A percentile compares a stretch with the other conserved stretches of the same genome.
phyloP scores from a whole-genome alignment of 1,284 basidiomycete species.

The Puccinia horiana region DNA sequence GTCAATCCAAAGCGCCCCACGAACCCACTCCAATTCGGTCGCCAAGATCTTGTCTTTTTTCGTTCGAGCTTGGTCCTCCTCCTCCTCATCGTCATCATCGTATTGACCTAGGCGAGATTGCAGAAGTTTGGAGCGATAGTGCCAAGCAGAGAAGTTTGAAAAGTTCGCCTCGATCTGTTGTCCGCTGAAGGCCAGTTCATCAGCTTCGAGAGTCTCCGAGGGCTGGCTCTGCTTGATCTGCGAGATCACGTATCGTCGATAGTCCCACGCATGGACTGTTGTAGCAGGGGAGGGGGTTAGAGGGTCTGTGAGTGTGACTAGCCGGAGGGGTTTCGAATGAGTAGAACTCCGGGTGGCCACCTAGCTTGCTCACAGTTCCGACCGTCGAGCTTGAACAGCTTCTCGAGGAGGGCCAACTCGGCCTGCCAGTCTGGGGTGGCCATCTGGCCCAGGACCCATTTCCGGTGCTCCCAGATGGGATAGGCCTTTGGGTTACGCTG shows the following conservation, averaged over 20 bases:
- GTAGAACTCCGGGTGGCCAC: neutral
- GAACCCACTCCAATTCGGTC: slow-evolving; percentile 84
- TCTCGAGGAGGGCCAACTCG: slow-evolving; percentile 81
- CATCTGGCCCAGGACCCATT: slow-evolving; percentile 84
- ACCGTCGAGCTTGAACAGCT: slow-evolving; percentile 81
- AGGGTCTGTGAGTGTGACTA: neutral
- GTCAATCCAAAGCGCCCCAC: slow-evolving; percentile 94
- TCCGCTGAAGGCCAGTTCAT: slow-evolving; percentile 78
- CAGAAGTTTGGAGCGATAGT: slow-evolving; percentile 85
- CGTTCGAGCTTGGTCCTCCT: slow-evolving; percentile 63
- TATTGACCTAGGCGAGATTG: slow-evolving; percentile 64
- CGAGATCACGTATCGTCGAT: slow-evolving; percentile 77
- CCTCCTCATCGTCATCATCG: slow-evolving; percentile 59
- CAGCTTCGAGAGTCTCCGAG: slow-evolving; percentile 61
- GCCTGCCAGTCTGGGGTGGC: slow-evolving; percentile 75
- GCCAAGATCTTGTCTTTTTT: slow-evolving; percentile 64
- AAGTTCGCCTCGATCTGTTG: slow-evolving; percentile 91
- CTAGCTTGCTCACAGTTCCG: slow-evolving; percentile 73
- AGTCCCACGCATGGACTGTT: slow-evolving; percentile 82
- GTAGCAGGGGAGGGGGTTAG: neutral
- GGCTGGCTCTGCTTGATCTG: slow-evolving; percentile 63
- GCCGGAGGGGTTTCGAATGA: neutral
- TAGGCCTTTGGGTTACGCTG: slow-evolving; percentile 87
- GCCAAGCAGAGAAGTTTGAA: slow-evolving; percentile 98
- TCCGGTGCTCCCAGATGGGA: slow-evolving; percentile 93